Evolutionary conservation across 2,329 filamentous ascomycete species (phyloP).

Genomic region (Pseudocercospora macadamiae): DNA sequence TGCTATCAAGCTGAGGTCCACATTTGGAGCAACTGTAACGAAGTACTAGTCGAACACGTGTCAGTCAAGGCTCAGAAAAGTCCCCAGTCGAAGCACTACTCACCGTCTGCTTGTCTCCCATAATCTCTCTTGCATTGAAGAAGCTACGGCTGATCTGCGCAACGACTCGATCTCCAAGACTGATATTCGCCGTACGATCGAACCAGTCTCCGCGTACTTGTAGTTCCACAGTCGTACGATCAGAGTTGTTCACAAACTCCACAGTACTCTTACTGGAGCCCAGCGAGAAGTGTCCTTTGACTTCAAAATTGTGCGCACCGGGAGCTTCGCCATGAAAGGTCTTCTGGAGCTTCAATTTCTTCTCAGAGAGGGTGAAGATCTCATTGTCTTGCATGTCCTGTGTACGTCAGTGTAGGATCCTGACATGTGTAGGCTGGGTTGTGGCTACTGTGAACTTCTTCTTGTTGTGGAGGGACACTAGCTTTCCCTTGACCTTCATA

Average conservation of each 20-base stretch:
- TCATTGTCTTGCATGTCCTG: conserved; percentile 53
- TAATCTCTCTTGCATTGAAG: conserved; percentile 59
- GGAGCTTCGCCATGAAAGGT: conserved; percentile 55
- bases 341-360: conserved; percentile 55
- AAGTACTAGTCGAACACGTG: conserved; percentile 51
- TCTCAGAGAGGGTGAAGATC: conserved; percentile 62
- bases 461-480: conserved; percentile 56
- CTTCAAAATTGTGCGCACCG: conserved; percentile 27
- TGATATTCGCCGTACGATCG: conserved; percentile 61
- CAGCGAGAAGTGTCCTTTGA: conserved; percentile 58
- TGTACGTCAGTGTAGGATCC: background rate
- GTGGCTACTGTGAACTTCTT: conserved; percentile 59
- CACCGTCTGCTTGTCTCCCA: conserved; percentile 63
- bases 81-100: conserved; percentile 5
- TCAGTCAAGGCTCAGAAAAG: conserved; percentile 7
- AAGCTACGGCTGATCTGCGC: conserved; percentile 63
- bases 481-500: conserved; percentile 60
- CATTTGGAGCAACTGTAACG: conserved; percentile 64
- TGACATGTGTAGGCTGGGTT: too few relatives aligned
- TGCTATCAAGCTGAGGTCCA: conserved; percentile 67
- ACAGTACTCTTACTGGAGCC: conserved; percentile 57
- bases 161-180: conserved; percentile 54
- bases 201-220: conserved; percentile 65
- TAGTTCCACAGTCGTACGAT: conserved; percentile 51
- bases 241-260: conserved; percentile 57